Percentiles rank a stretch among this genome's conserved stretches.
Evolutionary conservation across 345 rosid genomes (phyloP).

Genomic region (Brassica carinata): DNA sequence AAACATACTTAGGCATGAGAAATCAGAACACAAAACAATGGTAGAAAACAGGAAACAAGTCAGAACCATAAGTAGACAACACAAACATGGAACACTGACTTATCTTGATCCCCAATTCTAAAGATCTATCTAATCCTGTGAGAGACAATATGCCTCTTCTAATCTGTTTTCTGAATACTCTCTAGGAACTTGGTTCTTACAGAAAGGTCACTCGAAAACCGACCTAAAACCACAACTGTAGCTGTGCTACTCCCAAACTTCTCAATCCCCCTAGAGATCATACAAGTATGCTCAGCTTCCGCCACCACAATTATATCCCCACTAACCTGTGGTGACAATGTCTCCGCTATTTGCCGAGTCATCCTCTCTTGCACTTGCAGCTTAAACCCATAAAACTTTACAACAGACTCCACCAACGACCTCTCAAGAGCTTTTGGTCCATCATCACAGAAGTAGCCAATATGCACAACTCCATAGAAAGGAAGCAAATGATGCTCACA

Average conservation of each 20-base stretch:
- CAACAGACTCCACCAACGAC: conserved; percentile 61
- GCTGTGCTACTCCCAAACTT: conserved; percentile 41
- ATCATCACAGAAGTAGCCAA: conserved; percentile 59
- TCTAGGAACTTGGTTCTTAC: conserved; percentile 5
- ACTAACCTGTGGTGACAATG: conserved; percentile 54
- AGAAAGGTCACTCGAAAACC: conserved; percentile 17
- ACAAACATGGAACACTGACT: not conserved
- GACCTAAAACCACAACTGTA: conserved; percentile 12
- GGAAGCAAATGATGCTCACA: conserved; percentile 96
- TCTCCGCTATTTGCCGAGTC: conserved; percentile 76
- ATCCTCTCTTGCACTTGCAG: conserved; percentile 93
- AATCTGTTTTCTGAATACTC: conserved; percentile 13
- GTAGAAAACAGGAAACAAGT: not conserved
- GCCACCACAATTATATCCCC: conserved; percentile 75
- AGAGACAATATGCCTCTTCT: conserved; percentile 4
- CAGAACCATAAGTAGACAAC: not conserved
- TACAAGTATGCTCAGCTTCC: conserved; percentile 80
- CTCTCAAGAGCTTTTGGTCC: conserved; percentile 50
- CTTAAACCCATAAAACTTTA: conserved; percentile 80
- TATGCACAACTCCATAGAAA: conserved; percentile 77
- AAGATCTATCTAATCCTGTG: not conserved
- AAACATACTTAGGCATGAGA: not conserved
- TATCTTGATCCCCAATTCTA: not conserved
- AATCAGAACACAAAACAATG: conserved; percentile 6
- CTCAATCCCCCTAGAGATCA: conserved; percentile 85